Conservation (phyloP, 2,329 filamentous ascomycete genomes). For the Monosporascus ibericus region DNA sequence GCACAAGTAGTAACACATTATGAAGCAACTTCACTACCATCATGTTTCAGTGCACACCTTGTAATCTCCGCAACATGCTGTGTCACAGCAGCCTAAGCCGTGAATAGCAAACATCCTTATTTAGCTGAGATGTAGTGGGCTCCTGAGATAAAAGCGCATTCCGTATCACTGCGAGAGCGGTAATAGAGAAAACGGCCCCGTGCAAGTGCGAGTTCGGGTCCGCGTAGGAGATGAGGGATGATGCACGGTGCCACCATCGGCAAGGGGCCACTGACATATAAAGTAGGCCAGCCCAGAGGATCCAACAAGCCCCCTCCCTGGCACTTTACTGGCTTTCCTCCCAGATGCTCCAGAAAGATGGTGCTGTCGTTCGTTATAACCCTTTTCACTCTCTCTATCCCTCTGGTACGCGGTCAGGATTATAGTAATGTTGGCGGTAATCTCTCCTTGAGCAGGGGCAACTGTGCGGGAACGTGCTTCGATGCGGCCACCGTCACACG, state of each 20-base stretch:
- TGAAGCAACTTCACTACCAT: neutral
- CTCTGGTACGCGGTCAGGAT: neutral
- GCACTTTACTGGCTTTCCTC: neutral
- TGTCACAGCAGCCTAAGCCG: neutral
- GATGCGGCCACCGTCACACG: neutral
- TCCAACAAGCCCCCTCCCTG: neutral
- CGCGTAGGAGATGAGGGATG: neutral
- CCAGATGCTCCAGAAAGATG: neutral
- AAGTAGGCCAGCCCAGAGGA: neutral
- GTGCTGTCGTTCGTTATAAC: neutral
- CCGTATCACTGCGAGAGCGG: neutral
- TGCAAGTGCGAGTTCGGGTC: neutral
- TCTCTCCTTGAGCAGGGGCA: neutral
- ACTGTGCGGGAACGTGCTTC: neutral
- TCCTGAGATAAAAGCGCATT: neutral
- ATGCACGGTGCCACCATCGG: neutral
- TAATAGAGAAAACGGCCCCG: neutral
- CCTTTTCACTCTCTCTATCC: neutral
- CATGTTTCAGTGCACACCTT: neutral
- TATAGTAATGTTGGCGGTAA: no score
- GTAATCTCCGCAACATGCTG: neutral
- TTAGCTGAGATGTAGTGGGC: neutral
- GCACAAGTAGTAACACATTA: neutral
- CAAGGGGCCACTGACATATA: neutral
- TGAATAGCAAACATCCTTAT: neutral